These are phyloP conservation scores for Penicillium sp. DNA, from an alignment of 2,329 filamentous ascomycete genomes.

Conservation along the genomic window DNA sequence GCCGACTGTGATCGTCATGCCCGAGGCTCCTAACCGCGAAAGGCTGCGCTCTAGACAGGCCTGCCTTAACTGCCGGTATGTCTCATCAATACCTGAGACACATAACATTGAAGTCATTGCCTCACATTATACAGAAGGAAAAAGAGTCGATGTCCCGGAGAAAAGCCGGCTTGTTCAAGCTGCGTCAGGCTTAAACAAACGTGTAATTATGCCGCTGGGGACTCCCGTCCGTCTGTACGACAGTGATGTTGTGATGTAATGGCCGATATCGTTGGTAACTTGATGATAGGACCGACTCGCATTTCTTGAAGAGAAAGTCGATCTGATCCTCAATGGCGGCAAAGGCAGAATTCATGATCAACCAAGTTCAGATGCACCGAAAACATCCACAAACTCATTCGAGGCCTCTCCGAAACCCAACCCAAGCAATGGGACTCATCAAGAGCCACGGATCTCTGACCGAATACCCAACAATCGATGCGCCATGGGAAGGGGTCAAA, in stretches of 20 bases:
- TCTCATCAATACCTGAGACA: background rate
- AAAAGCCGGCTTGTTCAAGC: conserved; percentile 53
- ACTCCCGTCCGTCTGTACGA: conserved; percentile 46
- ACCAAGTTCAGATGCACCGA: conserved; percentile 17
- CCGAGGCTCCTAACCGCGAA: conserved; percentile 19
- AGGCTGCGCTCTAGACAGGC: conserved; percentile 35
- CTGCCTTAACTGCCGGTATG: conserved; percentile 50
- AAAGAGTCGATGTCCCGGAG: conserved; percentile 53
- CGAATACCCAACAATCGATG: background rate
- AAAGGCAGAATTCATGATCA: conserved; percentile 31
- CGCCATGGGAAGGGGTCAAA: background rate
- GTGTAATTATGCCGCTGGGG: conserved; percentile 46
- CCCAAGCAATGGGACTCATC: background rate
- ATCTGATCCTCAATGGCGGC: conserved; percentile 49
- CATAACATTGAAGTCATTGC: background rate
- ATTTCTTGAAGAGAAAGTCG: conserved; percentile 53
- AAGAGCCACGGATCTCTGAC: background rate
- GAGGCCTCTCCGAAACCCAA: background rate
- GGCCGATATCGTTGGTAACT: conserved; percentile 1
- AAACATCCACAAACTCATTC: background rate
- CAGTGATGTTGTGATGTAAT: too few species aligned
- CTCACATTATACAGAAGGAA: conserved; percentile 42
- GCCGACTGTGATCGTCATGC: background rate
- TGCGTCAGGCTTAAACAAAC: conserved; percentile 50
- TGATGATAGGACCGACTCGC: conserved; percentile 48